Evolutionary conservation across 73 alveolate species (phyloP), one percentile per base, ranked within the genome.

Genomic region (Symbiodinium natans): DNA sequence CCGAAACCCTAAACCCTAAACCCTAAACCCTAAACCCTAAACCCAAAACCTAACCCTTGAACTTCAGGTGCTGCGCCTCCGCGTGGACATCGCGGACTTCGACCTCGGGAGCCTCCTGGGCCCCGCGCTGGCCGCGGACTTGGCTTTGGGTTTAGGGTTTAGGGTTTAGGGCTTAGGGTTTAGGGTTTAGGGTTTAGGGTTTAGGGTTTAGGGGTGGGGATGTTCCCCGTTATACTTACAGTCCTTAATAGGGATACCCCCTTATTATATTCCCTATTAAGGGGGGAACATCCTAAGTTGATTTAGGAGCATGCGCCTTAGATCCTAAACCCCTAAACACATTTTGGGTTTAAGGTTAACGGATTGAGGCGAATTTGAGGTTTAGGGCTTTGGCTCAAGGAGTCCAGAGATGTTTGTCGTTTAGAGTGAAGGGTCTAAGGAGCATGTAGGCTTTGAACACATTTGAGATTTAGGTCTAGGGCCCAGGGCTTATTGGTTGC

Each of bases 1-100:
- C 77, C 77, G 27, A 59, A 13, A 59, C 29, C 33, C 33, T 25
- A 13, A 59, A 21, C 29, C 36, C 77, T 13, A 59, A 8, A 13
- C 77, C 9, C 3, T 59, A 25, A 3, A 59, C 36, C 77, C 29
- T 25, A 59, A 59, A 59, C 29, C 77, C 77, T 59, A 13, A 59
- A 21, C 36, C 31, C 29, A 46, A 46, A 46, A 6, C 59, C 59
- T 46, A 46, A 5, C 63, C 68, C 59, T 25, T 27, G 5, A 33
- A 27, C 15, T 2, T 33, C 33, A 71, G 90, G 90, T 92, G 46
- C 40, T 92, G 40, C 86, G 98, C 34, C 39, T 92, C 63, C 98
- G 98, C 54, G 56, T 92, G 46, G 98, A 92, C 82, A 92, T 92
- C 56, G 90, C 90, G 13, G 98, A 92, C 71, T 92, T 92, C 43